phyloP scores from a whole-genome alignment of 495 filamentous ascomycete species.

The Penicillium arizonense region DNA sequence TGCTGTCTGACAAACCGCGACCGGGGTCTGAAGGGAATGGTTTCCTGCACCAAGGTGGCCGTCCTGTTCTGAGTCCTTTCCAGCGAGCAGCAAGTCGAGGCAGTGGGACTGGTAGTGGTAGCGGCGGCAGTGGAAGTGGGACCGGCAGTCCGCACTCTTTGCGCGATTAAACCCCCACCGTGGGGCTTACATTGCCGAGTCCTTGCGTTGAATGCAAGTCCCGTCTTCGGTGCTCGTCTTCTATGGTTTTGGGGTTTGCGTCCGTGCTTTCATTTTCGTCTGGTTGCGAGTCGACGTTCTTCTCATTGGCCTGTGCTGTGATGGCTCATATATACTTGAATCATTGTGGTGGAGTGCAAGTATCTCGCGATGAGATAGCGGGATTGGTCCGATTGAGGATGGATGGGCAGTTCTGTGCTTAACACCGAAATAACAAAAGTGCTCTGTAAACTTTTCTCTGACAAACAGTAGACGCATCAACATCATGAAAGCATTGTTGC shows the following conservation, averaged over 20 bases:
- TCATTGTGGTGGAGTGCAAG: not conserved
- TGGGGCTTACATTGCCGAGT: no score
- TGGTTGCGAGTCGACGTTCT: slow-evolving; percentile 2
- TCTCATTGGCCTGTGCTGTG: slow-evolving; percentile 9
- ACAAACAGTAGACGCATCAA: slow-evolving; percentile 6
- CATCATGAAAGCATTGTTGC: slow-evolving; percentile 7
- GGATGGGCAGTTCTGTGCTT: slow-evolving; percentile 21
- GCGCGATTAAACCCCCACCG: slow-evolving; percentile 25
- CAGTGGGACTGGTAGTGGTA: slow-evolving; percentile 47
- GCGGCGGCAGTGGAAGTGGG: slow-evolving; percentile 41
- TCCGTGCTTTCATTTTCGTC: slow-evolving; percentile 10
- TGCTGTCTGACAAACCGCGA: slow-evolving; percentile 28
- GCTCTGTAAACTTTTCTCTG: slow-evolving; percentile 14
- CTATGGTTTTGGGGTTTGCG: slow-evolving; percentile 7
- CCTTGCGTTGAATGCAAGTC: no score
- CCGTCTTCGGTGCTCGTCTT: slow-evolving; percentile 3
- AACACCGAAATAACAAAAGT: slow-evolving; percentile 22
- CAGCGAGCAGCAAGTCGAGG: slow-evolving; percentile 42
- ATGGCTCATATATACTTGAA: slow-evolving; percentile 4
- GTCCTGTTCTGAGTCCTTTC: slow-evolving; percentile 40
- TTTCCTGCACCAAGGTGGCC: slow-evolving; percentile 26
- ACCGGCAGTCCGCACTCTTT: slow-evolving; percentile 47
- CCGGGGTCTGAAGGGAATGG: slow-evolving; percentile 35
- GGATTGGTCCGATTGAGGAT: slow-evolving; percentile 17
- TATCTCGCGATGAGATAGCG: slow-evolving; percentile 15